A percentile compares a stretch with the other conserved stretches of the same genome.
Conservation (phyloP, 2,329 filamentous ascomycete species). For the Trichoderma atroviride region DNA sequence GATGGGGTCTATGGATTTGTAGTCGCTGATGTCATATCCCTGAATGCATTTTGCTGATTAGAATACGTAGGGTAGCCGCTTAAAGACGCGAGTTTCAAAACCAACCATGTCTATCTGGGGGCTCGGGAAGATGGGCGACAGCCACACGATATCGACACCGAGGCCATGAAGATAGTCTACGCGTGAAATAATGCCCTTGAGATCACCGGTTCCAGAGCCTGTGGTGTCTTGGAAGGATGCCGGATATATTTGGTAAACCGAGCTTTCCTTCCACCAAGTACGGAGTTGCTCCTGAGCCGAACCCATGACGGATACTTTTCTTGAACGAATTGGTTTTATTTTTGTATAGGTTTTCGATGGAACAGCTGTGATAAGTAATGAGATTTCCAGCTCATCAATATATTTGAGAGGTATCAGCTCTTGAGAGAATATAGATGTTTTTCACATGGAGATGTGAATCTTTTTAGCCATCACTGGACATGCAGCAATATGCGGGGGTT, state of each 20-base stretch:
- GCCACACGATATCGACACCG: conserved; percentile 62
- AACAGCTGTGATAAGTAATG: neutral
- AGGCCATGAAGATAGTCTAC: conserved; percentile 58
- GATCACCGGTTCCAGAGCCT: conserved; percentile 57
- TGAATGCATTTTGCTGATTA: conserved; percentile 26
- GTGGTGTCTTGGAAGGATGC: conserved; percentile 64
- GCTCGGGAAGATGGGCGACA: conserved; percentile 51
- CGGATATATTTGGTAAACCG: conserved; percentile 65
- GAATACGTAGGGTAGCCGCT: neutral
- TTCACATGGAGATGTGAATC: neutral
- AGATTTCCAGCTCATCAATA: neutral
- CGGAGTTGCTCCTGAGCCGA: conserved; percentile 33
- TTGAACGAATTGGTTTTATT: neutral
- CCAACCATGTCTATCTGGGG: conserved; percentile 66
- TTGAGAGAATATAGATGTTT: neutral
- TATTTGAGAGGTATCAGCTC: neutral
- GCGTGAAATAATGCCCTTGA: conserved; percentile 60
- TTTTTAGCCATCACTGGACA: neutral
- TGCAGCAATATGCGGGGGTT: conserved; percentile 13
- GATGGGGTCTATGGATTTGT: conserved; percentile 63
- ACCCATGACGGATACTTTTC: conserved; percentile 31
- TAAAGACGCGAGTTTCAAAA: neutral
- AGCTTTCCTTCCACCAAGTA: conserved; percentile 62
- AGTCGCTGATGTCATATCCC: conserved; percentile 73
- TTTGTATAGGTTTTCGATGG: neutral